These are phyloP conservation scores for Eimeria praecox DNA, from an alignment of 169 alveolate species.

Conservation along the genomic window DNA sequence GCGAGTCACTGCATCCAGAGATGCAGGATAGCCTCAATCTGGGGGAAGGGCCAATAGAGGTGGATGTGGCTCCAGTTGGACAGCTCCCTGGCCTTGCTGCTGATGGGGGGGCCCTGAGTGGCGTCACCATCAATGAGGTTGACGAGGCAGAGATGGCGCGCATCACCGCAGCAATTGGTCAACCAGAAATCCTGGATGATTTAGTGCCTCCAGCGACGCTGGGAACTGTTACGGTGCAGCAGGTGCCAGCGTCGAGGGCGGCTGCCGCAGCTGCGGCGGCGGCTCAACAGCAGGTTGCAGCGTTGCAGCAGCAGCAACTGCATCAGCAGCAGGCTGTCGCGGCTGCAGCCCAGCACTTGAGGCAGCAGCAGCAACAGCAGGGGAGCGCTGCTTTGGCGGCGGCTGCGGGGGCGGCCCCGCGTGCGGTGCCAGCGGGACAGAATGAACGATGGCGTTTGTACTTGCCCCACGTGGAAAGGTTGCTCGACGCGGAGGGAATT, in stretches of 20 bases:
- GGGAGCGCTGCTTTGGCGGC: constrained; percentile 33
- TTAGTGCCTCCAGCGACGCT: constrained; percentile 74
- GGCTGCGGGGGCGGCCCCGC: constrained; percentile 56
- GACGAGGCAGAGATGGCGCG: constrained; percentile 75
- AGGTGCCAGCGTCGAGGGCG: constrained; percentile 62
- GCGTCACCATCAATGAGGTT: constrained; percentile 64
- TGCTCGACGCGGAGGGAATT: constrained; percentile 82
- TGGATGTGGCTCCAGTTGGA: constrained; percentile 65
- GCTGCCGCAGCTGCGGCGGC: constrained; percentile 68
- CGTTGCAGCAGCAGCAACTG: constrained; percentile 57
- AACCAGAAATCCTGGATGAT: constrained; percentile 56
- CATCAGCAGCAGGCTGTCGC: constrained; percentile 14
- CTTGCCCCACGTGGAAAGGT: constrained; percentile 75
- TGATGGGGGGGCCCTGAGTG: constrained; percentile 77
- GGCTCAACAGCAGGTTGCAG: constrained; percentile 21
- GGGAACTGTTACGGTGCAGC: constrained; percentile 74
- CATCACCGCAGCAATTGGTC: constrained; percentile 25
- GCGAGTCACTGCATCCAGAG: constrained; percentile 53
- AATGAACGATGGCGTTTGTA: constrained; percentile 81
- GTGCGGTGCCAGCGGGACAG: constrained; percentile 58
- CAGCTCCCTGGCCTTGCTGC: constrained; percentile 74
- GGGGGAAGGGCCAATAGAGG: constrained; percentile 78
- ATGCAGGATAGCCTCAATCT: constrained; percentile 62
- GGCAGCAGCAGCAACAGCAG: constrained; percentile 62
- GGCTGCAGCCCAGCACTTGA: constrained; percentile 54